phyloP scores from a whole-genome alignment of 495 filamentous ascomycete species.

The Daldinia concentrica region DNA sequence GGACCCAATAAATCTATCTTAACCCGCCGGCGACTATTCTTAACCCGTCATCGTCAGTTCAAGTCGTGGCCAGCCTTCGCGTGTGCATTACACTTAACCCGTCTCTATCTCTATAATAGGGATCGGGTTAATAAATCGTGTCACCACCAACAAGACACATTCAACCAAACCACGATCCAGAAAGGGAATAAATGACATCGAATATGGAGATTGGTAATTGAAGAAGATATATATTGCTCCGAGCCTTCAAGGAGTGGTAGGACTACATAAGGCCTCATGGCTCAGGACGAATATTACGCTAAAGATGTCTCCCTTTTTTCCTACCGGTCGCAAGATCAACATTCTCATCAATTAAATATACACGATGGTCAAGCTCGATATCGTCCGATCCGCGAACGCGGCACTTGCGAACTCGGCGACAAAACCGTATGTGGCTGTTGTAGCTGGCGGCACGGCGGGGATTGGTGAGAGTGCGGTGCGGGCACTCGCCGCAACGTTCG shows the following conservation, averaged over 20 bases:
- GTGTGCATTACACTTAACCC: neutral
- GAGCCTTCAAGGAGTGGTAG: neutral
- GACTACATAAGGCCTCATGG: neutral
- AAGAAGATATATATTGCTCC: neutral
- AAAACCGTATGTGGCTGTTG: slow-evolving; percentile 39
- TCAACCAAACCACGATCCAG: neutral
- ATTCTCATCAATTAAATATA: neutral
- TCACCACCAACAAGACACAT: neutral
- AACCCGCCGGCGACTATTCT: neutral
- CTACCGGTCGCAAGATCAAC: neutral
- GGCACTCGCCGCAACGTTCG: slow-evolving; percentile 34
- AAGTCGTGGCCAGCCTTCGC: neutral
- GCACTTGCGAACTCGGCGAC: slow-evolving; percentile 11
- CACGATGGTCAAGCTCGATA: slow-evolving; percentile 33
- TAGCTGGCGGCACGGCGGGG: slow-evolving; percentile 41
- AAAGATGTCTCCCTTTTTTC: neutral
- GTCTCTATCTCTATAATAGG: neutral
- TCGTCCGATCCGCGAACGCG: slow-evolving; percentile 30
- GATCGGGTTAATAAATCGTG: neutral
- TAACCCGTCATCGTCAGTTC: neutral
- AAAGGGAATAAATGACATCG: neutral
- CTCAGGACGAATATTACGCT: neutral
- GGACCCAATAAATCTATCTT: neutral
- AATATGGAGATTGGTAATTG: neutral
- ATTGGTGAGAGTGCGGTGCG: slow-evolving; percentile 37